Conservation (phyloP, 208 protist species). For the Crithidia sp. region DNA sequence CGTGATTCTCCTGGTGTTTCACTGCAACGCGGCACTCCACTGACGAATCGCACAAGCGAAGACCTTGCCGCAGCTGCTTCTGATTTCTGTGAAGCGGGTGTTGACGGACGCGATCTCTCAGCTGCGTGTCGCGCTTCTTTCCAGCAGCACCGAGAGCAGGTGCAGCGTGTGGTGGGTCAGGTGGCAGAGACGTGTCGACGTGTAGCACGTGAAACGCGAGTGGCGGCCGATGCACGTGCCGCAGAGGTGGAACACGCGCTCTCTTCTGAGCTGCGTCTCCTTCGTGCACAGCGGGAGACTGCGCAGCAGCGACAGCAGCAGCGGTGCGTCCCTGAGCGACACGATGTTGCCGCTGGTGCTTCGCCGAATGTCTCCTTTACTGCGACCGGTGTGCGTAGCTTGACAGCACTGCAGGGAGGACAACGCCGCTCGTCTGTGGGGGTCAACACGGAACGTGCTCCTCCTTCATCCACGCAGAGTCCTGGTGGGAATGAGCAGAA, state of each 20-base stretch:
- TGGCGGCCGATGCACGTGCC: background rate
- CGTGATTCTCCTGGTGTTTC: too few species aligned
- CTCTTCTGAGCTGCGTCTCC: conserved; percentile 8
- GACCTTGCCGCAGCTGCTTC: too few species aligned
- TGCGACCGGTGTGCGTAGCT: too few species aligned
- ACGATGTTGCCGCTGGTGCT: background rate
- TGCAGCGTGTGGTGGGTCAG: background rate
- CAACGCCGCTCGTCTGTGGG: too few species aligned
- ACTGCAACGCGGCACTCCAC: too few species aligned
- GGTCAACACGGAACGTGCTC: too few species aligned
- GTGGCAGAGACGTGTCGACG: conserved; percentile 2
- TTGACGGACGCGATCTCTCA: background rate
- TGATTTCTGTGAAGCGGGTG: too few species aligned
- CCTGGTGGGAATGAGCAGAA: too few species aligned
- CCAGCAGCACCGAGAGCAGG: background rate
- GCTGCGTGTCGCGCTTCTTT: background rate
- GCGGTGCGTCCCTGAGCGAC: background rate
- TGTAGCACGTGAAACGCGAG: conserved; percentile 3
- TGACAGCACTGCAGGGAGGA: too few species aligned
- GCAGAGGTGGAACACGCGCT: conserved; percentile 17
- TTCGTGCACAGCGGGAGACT: conserved; percentile 11
- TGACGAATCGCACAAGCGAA: too few species aligned
- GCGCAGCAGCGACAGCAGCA: background rate
- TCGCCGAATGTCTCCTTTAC: too few species aligned
- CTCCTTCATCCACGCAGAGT: too few species aligned